A percentile compares a stretch with the other conserved stretches of the same genome.
phyloP scores from a whole-genome alignment of 495 filamentous ascomycete genomes.

The Baudoinia panamericana region DNA sequence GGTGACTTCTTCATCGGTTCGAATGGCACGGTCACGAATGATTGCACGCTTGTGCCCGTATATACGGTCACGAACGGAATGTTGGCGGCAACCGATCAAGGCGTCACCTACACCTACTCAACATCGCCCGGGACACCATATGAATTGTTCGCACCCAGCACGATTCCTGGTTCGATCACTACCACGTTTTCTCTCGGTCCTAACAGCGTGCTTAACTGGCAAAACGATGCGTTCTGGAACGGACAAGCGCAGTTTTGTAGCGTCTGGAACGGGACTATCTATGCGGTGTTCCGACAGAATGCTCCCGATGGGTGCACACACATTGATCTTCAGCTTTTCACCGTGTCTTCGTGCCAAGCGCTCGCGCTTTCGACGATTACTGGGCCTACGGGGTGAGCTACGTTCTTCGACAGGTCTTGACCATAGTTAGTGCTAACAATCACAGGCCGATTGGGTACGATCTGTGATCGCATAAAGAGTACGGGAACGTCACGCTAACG shows the following conservation, averaged over 20 bases:
- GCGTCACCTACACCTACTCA: constrained; percentile 11
- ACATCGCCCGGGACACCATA: constrained; percentile 5
- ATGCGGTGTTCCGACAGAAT: constrained; percentile 13
- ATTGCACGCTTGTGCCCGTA: constrained; percentile 11
- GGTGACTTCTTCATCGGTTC: constrained; percentile 4
- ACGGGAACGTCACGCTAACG: too few species aligned
- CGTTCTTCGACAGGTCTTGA: background rate
- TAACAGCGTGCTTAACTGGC: constrained; percentile 4
- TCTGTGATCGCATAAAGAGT: too few species aligned
- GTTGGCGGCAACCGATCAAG: constrained; percentile 8
- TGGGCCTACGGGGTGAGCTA: constrained; percentile 7
- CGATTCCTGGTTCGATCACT: constrained; percentile 8
- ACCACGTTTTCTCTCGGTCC: constrained; percentile 10
- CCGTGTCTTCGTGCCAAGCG: constrained; percentile 8
- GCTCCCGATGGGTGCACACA: constrained; percentile 6
- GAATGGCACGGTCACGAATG: constrained; percentile 12
- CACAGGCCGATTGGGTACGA: too few species aligned
- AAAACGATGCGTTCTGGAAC: constrained; percentile 11
- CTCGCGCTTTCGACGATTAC: constrained; percentile 5
- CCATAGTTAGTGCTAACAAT: too few species aligned
- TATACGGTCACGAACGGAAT: constrained; percentile 10
- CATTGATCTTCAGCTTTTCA: constrained; percentile 9
- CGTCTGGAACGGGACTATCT: constrained; percentile 11
- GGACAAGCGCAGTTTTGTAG: constrained; percentile 13
- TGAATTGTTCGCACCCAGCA: constrained; percentile 8